Base-by-base conservation (phyloP, 345 rosid genomes). In the Lepidium didymum region DNA sequence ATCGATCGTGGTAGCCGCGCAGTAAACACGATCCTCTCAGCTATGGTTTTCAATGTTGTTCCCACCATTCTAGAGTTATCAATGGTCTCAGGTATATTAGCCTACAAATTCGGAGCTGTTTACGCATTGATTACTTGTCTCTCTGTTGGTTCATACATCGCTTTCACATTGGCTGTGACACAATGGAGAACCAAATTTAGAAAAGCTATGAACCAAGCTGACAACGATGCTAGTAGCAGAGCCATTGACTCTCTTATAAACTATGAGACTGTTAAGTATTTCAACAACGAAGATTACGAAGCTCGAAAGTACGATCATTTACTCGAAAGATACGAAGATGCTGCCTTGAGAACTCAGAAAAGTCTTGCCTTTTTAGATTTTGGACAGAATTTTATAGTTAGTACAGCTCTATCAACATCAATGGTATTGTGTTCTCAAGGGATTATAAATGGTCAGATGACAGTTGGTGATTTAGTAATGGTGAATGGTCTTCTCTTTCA, bases 1-100 rank as follows among this genome's bases (percentile, higher is more conserved):
- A 94, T 91, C n/a, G 99, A 94, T 73, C 95, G 93, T 54, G 96
- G 99, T 58, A 89, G 99, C 81, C 84, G 95, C 4, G 99, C 90
- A 11, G 86, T 94, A 18, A 94, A 89, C 77, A 88, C 92, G 42
- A 86, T 94, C 27, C 87, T 94, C 58, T 87, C 97, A 0, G 77
- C 99, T 47, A 81, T 87, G 95, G 86, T 91, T 58, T 89, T 94
- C 91, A 94, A 91, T 77, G 81, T 91, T 58, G 95, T 86, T 18
- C 99, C 99, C 29, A 91, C 97, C 9, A 57, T 91, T 58, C 64
- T 94, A 61, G 99, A 94, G 92, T 87, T 94, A 78, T 75, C 90
- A 41, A 85, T 94, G 96, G 97, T 94, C 54, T 72, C 99, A 18
- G 88, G 90, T 66, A 87, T 94, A 73, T 76, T 94, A 73, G 94